Base-by-base conservation (phyloP, 1,284 basidiomycete species). In the Takashimella tepidaria region DNA sequence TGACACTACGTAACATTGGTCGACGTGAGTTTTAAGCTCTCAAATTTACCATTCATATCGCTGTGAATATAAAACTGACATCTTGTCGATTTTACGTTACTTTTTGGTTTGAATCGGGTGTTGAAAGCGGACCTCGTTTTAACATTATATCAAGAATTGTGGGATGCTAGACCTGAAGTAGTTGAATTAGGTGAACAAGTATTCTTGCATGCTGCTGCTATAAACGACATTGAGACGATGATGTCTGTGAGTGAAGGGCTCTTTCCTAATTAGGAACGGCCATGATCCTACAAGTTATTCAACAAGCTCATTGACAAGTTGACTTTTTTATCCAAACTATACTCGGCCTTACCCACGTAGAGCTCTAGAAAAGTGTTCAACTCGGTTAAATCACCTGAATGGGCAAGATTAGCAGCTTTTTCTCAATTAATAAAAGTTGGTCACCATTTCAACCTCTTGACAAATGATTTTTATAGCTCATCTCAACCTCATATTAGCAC, bases 361-460 rank as follows among this genome's bases (percentile, higher is more conserved):
- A 46, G 49, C 16, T 60, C 61, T 41, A 56, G 68, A 46, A 72
- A 72, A 59, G 51, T 70, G 61, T 72, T 68, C 59, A 72, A 70
- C 50, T 41, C 54, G 47, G 57, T 59, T 13, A 66, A 67, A 52
- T 56, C 57, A 2, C 52, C 63, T 4, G 53, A 53, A n/a, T 69
- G 70, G 64, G 72, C 69, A 5, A 61, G 69, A 23, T 26, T 61
- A 11, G 68, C 69, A 2, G 70, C 69, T 16, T 74, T 66, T 62
- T 53, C 62, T n/a, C 67, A 70, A 48, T 64, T 60, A 54, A 51
- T 55, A 19, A 44, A 57, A 45, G 67, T 69, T 45, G 43, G 67
- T 57, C 20, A 22, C 21, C 22, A 5, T 4, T 24, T n/a, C n/a
- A n/a, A n/a, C 26, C 43, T 21, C 24, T 47, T 13, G 13, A 8